These are phyloP conservation scores for Solanum lignicaule DNA, from an alignment of 257 asterid genomes.

Conservation along the genomic window DNA sequence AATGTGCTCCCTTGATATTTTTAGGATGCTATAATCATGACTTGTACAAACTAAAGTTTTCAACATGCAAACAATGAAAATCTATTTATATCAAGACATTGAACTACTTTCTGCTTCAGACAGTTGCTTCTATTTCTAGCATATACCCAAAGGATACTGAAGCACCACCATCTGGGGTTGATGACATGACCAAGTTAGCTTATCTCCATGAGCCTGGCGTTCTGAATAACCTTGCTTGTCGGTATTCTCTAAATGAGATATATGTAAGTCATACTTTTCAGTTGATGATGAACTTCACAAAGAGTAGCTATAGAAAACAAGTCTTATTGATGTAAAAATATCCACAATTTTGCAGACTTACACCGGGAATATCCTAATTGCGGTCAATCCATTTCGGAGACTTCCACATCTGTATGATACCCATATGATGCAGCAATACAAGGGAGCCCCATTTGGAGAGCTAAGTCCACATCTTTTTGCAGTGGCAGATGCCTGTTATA, in stretches of 20 bases:
- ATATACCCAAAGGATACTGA: conserved; percentile 90
- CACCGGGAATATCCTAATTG: conserved; percentile 91
- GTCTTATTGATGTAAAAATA: not conserved
- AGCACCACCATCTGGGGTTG: conserved; percentile 93
- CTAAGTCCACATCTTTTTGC: conserved; percentile 97
- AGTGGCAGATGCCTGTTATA: conserved; percentile 85
- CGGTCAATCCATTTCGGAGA: conserved; percentile 88
- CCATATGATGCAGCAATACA: conserved; percentile 94
- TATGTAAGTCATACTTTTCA: conserved; percentile 35
- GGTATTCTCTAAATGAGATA: conserved; percentile 78
- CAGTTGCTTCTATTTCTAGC: conserved; percentile 68
- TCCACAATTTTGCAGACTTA: conserved; percentile 59
- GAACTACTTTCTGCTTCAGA: conserved; percentile 30
- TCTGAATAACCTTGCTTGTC: conserved; percentile 56
- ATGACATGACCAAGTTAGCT: conserved; percentile 94
- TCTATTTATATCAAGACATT: not conserved
- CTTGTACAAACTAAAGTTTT: not conserved
- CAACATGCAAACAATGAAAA: not conserved
- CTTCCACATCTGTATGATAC: conserved; percentile 84
- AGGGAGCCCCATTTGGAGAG: conserved; percentile 93
- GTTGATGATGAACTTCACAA: not conserved
- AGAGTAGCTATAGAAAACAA: conserved; percentile 5
- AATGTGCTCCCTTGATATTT: not conserved
- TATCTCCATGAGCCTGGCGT: conserved; percentile 97
- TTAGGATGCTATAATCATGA: not conserved